Evolutionary conservation across 2,329 filamentous ascomycete species (phyloP), one percentile per base, ranked within the genome.

Genomic region (Penicillium sp.): DNA sequence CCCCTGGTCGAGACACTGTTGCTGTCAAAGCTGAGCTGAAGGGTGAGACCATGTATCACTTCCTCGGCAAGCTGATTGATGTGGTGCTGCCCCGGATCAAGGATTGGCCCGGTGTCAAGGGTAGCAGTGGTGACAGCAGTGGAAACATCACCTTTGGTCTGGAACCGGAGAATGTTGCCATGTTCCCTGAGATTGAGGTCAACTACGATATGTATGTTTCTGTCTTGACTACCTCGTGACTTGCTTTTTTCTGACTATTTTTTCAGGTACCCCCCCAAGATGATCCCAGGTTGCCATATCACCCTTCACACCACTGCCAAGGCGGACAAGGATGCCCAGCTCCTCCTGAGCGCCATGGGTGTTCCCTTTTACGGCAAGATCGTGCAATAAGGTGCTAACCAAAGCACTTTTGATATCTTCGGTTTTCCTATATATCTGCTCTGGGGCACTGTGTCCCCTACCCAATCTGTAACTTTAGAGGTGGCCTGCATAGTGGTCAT

Each of bases 11-110:
- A 66, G 80, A 84, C 56, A 78, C 89, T 25, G 68, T 72, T 44
- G 83, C 88, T 52, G 82, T 88, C 59, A 96, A 92, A 65, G 84
- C 82, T 43, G 86, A 88, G 24, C 74, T 98, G 55, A 77, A 79
- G 48, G 89, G 89, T 27, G 86, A 93, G 67, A 81, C 86, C 51
- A 93, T 95, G 63, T 88, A 89, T 55, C 86, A 96, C 69, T 96
- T 98, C 69, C 67, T 98, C 39, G 87, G 92, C 64, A 95, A 95
- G 75, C 77, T 90, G 59, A 78, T 97, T 47, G 89, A 95, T 67
- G 77, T 97, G 7, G 91, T 98, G 5, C 79, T 97, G 67, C 93
- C 93, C 33, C 88, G 85, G 66, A 95, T 98, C 72, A 98, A 97
- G 78, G 93, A 98, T 61, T 98, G 89, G 87, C 82, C 81, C 48